Conservation (phyloP, 176 grass and related monocot genomes). For the Aegilops sharonensis region DNA sequence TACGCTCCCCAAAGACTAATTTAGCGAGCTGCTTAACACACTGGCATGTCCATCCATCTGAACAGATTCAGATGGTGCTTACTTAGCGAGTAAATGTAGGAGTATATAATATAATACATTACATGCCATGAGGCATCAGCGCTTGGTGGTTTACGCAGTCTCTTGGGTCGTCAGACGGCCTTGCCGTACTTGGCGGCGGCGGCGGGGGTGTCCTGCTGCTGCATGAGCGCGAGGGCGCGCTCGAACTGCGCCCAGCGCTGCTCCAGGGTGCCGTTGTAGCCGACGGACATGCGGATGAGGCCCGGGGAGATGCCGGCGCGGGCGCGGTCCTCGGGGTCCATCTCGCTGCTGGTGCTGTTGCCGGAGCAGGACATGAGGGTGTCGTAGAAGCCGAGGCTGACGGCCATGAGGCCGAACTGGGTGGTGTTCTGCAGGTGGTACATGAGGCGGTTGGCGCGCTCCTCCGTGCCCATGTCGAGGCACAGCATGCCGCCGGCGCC, state of each 20-base stretch:
- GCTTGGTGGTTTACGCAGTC: not conserved
- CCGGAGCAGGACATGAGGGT: constrained; percentile 98
- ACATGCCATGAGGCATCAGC: not conserved
- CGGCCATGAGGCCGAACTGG: constrained; percentile 96
- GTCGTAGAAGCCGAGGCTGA: constrained; percentile 94
- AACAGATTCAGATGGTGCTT: constrained; percentile 11
- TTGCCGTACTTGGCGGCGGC: constrained; percentile 25
- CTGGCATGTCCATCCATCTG: constrained; percentile 12
- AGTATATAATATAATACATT: not conserved
- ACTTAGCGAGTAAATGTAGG: not conserved
- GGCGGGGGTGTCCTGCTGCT: not conserved
- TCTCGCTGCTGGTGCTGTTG: constrained; percentile 96
- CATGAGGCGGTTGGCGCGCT: constrained; percentile 90
- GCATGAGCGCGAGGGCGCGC: constrained; percentile 65
- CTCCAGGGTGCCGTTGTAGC: constrained; percentile 85
- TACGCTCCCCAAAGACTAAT: not conserved
- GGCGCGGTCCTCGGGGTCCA: constrained; percentile 63
- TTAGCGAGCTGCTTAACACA: constrained; percentile 1
- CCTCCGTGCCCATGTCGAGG: constrained; percentile 92
- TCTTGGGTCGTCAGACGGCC: constrained; percentile 3
- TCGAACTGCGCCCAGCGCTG: constrained; percentile 94
- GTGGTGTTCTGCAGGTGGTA: constrained; percentile 96
- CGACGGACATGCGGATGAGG: constrained; percentile 85
- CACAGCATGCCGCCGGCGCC: constrained; percentile 90
- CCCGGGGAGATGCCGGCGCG: constrained; percentile 73